phyloP scores from a whole-genome alignment of 768 basidiomycete genomes.

The Kockovaella imperatae region DNA sequence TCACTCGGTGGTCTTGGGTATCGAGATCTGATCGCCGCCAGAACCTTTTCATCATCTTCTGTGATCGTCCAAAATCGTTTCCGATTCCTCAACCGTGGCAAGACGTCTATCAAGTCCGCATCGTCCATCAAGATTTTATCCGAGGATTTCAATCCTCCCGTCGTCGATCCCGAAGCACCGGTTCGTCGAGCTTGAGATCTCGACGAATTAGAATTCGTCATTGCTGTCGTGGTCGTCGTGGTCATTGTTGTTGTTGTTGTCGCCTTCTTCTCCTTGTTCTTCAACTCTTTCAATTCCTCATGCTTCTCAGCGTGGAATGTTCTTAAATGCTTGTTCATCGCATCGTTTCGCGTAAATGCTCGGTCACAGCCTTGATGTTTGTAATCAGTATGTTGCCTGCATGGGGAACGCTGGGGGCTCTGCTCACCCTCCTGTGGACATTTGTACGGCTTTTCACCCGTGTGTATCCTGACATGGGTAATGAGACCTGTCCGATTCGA shows the following conservation, averaged over 20 bases:
- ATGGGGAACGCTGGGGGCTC: constrained; percentile 3
- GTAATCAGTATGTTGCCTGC: too few species aligned
- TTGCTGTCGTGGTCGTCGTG: not conserved
- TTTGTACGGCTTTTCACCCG: constrained; percentile 86
- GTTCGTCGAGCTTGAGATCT: not conserved
- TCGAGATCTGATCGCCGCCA: constrained; percentile 2
- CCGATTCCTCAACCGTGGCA: constrained; percentile 56
- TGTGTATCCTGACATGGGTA: constrained; percentile 84
- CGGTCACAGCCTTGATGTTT: constrained; percentile 72
- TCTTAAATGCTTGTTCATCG: constrained; percentile 79
- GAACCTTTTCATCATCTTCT: constrained; percentile 6
- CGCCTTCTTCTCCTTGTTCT: constrained; percentile 3
- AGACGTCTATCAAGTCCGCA: not conserved
- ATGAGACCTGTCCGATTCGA: constrained; percentile 83
- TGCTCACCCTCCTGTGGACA: constrained; percentile 67
- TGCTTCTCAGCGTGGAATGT: constrained; percentile 74
- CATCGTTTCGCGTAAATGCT: constrained; percentile 89
- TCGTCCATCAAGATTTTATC: too few species aligned
- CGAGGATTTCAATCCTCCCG: not conserved
- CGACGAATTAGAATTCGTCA: too few species aligned
- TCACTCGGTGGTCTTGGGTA: constrained; percentile 5
- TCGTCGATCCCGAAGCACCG: not conserved
- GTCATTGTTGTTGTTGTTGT: constrained; percentile 1
- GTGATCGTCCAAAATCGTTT: constrained; percentile 47
- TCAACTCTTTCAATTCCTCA: constrained; percentile 52